Percentiles rank a stretch among this genome's conserved stretches.
Conservation (phyloP, 1,284 basidiomycete genomes). For the Austroboletus novae-zelandiae region DNA sequence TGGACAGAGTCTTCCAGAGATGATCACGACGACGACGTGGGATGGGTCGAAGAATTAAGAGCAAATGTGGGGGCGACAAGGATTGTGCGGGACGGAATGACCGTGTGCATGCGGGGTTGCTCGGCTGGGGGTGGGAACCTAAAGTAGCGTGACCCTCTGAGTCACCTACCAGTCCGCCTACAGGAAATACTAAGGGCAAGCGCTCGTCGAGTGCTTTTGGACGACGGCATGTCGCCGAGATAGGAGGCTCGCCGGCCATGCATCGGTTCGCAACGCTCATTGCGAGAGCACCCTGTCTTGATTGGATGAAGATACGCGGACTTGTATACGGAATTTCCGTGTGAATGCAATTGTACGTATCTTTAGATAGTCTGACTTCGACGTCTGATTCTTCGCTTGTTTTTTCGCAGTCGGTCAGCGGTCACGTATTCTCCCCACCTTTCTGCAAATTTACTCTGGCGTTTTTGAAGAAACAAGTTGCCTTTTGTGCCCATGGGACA, state of each 20-base stretch:
- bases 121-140: too few relatives aligned
- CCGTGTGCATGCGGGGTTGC: too few relatives aligned
- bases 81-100: too few relatives aligned
- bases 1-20: too few relatives aligned
- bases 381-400: too few relatives aligned
- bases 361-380: neutral
- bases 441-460: constrained; percentile 3
- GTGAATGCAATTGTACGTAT: constrained; percentile 21
- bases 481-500: constrained; percentile 49
- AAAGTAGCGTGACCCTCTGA: too few relatives aligned
- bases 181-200: too few relatives aligned
- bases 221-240: constrained; percentile 39
- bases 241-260: constrained; percentile 13
- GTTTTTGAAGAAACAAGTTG: constrained; percentile 46
- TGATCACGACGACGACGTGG: too few relatives aligned
- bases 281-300: constrained; percentile 19
- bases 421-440: neutral
- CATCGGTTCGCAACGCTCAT: constrained; percentile 26
- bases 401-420: too few relatives aligned
- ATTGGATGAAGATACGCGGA: constrained; percentile 22
- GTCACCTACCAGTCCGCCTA: too few relatives aligned
- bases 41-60: too few relatives aligned
- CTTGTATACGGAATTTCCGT: constrained; percentile 29
- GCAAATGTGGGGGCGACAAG: too few relatives aligned
- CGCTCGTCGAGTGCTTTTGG: constrained; percentile 46